Evolutionary conservation across 2,329 filamentous ascomycete species (phyloP), one percentile per base, ranked within the genome.

Genomic region (Clonostachys chloroleuca): DNA sequence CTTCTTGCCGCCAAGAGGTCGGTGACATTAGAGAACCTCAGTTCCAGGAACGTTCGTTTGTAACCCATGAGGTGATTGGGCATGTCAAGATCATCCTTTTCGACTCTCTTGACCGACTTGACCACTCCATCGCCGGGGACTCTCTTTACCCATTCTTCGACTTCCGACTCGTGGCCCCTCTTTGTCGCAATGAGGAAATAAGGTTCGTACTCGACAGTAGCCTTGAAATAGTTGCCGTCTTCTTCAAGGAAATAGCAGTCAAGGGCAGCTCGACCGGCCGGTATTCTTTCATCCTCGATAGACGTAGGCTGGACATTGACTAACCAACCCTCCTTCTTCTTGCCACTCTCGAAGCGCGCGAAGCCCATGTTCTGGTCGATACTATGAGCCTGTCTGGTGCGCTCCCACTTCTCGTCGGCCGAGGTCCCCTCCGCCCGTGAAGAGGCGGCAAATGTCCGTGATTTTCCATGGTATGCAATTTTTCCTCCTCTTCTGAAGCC

Each of bases 361-460:
- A 99, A 99, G 46, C 94, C 95, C 84, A 97, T 94, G 52, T 81
- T 79, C 72, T 97, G 94, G 72, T 99, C 95, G 63, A 99, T 96
- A 59, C 78, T 81, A 69, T 96, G 83, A 34, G 90, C 90, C 45
- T 96, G 80, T 47, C 84, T 83, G 42, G 84, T 86, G 36, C 90
- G 85, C 69, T 99, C 92, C 69, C 89, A 83, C 67, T 90, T 95
- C 68, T 99, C 94, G 75, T 96, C 90, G 59, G 89, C 84, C 8
- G 92, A 95, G 1, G 91, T 97, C 45, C 81, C 86, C 73, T 99
- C 95, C 47, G 83, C 84, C 47, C 87, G 82, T 40, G 87, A 82
- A 8, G 86, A 85, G 34, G 89, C 83, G 48, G 92, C 84, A 55
- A 97, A 88, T 5, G 89, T 95, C 60, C 88, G 89, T 53, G 79